Evolutionary conservation across 1,284 basidiomycete species (phyloP), one percentile per base, ranked within the genome.

Genomic region (Cutaneotrichosporon sp.): DNA sequence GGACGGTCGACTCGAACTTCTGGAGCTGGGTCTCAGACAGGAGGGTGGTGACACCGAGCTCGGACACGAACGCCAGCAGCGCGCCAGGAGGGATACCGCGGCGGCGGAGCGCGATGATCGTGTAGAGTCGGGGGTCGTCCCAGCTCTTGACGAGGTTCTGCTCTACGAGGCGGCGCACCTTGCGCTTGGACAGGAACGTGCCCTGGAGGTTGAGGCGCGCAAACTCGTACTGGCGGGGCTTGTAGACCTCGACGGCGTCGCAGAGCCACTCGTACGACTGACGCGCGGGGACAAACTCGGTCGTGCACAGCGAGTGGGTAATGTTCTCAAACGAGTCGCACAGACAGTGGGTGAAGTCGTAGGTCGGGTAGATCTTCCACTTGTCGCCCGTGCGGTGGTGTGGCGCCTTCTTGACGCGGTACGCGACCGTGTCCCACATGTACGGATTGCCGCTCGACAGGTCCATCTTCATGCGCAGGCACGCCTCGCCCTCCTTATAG

Each of bases 201-300:
- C 97, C 97, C 69, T 97, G 92, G 52, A 99, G 80, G 73, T 89
- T 94, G 60, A 99, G 84, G 58, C 97, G 87, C 31, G 97, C 97
- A 72, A 94, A 99, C 79, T 99, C 97, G 62, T 92, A 95, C 81
- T 99, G 97, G 65, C 89, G 89, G n/a, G 97, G 95, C 79, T 95
- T 97, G 85, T 99, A 99, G 2, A 99, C 89, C 66, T 91, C 90
- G 33, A 99, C 83, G 2, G 91, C 92, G 75, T 99, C 95, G 75
- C 97, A 99, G 16, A 99, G 85, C 97, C 97, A 99, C 74, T 99
- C 97, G 79, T 99, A 99, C 1, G 94, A 97, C 74, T 95, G 91
- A 59, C 97, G 89, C 10, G 95, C 93, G n/a, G 89, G 87, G 69
- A 98, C 89, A 78, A 99, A 99, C 78, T 99, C 97, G 45, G 87